phyloP scores from a whole-genome alignment of 345 rosid species.

The Salix koriyanagi region DNA sequence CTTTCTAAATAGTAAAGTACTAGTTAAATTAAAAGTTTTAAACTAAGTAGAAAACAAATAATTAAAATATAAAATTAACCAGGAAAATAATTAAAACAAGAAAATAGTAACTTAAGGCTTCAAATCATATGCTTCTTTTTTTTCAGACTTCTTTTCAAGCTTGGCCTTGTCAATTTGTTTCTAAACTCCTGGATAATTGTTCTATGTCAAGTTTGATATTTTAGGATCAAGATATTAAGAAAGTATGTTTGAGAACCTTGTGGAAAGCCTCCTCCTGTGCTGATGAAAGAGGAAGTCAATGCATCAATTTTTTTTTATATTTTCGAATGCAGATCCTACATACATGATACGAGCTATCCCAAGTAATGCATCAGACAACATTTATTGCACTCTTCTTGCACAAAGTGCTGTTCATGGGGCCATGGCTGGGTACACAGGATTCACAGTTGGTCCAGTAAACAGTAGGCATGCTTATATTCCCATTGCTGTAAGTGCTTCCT shows the following conservation, averaged over 20 bases:
- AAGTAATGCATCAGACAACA: slow-evolving; percentile 91
- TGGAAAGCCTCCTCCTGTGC: neutral
- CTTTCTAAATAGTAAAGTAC: too few species aligned
- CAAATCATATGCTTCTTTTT: too few species aligned
- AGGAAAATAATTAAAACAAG: too few species aligned
- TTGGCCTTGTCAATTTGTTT: too few species aligned
- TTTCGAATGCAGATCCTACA: slow-evolving; percentile 63
- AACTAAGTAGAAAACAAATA: too few species aligned
- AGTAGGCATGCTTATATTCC: slow-evolving; percentile 91
- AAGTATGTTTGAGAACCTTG: neutral
- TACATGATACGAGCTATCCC: slow-evolving; percentile 94
- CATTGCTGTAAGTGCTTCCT: slow-evolving; percentile 53
- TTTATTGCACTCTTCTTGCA: slow-evolving; percentile 96
- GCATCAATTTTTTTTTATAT: neutral
- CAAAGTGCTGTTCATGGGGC: slow-evolving; percentile 97
- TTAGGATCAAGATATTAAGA: neutral
- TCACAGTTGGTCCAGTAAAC: slow-evolving; percentile 92
- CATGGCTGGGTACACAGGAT: slow-evolving; percentile 97
- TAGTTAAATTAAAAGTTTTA: too few species aligned
- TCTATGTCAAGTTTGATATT: too few species aligned
- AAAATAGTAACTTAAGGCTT: too few species aligned
- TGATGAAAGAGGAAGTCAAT: neutral
- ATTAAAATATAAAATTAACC: too few species aligned
- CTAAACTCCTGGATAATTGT: too few species aligned
- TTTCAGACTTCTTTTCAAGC: too few species aligned